Percentiles rank a stretch among this genome's conserved stretches.
Evolutionary conservation across 1,284 basidiomycete genomes (phyloP).

Genomic region (Hemileia vastatrix): DNA sequence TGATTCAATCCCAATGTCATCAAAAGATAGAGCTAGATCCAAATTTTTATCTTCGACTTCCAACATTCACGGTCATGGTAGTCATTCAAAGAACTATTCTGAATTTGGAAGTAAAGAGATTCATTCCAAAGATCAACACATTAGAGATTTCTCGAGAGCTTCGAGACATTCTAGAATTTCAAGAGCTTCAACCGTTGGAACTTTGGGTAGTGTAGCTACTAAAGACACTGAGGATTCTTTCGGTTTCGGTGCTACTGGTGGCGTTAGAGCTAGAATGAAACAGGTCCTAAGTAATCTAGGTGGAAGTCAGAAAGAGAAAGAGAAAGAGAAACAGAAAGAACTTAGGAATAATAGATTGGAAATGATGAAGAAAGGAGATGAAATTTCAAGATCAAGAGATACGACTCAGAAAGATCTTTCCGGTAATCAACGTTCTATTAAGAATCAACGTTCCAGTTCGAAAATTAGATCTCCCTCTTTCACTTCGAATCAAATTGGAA

Average conservation of each 20-base stretch:
- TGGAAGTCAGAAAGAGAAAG: neutral
- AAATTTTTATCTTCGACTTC: no score
- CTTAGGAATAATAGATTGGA: neutral
- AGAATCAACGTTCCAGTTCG: neutral
- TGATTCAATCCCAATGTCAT: no score
- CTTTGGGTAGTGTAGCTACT: conserved; percentile 22
- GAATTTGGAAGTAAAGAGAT: no score
- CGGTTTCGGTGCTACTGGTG: conserved; percentile 25
- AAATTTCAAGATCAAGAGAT: no score
- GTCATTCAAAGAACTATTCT: neutral
- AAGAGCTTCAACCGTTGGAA: conserved; percentile 30
- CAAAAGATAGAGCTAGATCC: no score
- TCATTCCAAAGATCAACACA: neutral
- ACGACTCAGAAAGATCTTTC: no score
- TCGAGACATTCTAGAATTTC: conserved; percentile 33
- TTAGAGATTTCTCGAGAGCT: neutral
- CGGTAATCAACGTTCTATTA: no score
- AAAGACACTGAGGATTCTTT: conserved; percentile 32
- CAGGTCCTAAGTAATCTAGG: neutral
- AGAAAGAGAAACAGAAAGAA: no score
- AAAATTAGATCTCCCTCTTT: neutral
- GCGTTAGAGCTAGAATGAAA: conserved; percentile 17
- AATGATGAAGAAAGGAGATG: neutral
- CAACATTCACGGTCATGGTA: neutral
- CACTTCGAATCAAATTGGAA: no score